Evolutionary conservation across 192 early-diverging fungal genomes (phyloP).

Genomic region (Tieghemiomyces parasiticus): DNA sequence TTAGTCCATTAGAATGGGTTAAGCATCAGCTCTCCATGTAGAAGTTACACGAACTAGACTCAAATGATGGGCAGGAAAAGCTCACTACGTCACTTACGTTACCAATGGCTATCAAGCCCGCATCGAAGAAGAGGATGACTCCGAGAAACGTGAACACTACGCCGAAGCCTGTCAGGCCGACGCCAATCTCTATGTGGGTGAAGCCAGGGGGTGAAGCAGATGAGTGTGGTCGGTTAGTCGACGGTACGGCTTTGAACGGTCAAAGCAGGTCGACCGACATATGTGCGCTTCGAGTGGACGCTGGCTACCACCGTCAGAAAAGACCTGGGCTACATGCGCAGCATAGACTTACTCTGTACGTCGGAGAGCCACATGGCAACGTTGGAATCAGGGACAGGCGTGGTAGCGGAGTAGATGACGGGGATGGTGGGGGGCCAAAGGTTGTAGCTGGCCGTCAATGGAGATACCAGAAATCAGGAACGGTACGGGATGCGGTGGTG

Average conservation of each 20-base stretch:
- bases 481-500: background rate
- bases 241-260: background rate
- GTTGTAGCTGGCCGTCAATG: background rate
- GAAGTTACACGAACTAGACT: too few species aligned
- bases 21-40: too few species aligned
- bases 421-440: background rate
- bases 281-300: background rate
- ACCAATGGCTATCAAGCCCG: conserved; percentile 87
- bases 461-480: background rate
- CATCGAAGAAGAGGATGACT: conserved; percentile 90
- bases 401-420: background rate
- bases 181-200: conserved; percentile 54
- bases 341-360: background rate
- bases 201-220: background rate
- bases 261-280: background rate
- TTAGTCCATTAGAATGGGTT: too few species aligned
- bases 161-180: conserved; percentile 87
- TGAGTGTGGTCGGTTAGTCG: background rate
- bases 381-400: background rate
- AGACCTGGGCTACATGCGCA: background rate
- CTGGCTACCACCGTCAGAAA: background rate
- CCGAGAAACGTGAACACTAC: conserved; percentile 84
- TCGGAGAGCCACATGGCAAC: background rate
- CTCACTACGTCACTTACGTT: too few species aligned
- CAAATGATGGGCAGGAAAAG: too few species aligned